A percentile compares a stretch with the other conserved stretches of the same genome.
Conservation (phyloP, 371 early-diverging fungal species). For the Mortierella sp. region DNA sequence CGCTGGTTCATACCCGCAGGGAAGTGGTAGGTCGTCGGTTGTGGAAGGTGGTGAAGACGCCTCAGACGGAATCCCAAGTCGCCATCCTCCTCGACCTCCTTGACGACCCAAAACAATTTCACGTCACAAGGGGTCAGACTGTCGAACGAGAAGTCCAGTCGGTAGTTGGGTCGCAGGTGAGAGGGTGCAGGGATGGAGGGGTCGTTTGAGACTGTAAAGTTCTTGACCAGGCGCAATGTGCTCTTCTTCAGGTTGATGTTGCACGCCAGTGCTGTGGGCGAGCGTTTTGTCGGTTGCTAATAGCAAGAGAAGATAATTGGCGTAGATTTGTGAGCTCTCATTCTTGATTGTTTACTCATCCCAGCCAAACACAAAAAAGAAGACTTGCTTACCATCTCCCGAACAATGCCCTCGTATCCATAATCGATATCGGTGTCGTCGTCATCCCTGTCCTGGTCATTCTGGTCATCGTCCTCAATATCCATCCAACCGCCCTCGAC, state of each 20-base stretch:
- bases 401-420: conserved; percentile 40
- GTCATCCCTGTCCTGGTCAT: conserved; percentile 10
- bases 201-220: conserved; percentile 41
- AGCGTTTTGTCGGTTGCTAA: conserved; percentile 56
- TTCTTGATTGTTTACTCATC: not conserved
- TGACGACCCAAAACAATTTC: conserved; percentile 53
- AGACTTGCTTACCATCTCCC: conserved; percentile 38
- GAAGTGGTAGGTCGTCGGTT: conserved; percentile 53
- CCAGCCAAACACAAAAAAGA: not conserved
- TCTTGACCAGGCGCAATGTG: conserved; percentile 48
- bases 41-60: conserved; percentile 47
- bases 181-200: conserved; percentile 33
- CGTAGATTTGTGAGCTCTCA: not conserved
- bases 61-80: conserved; percentile 44
- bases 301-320: not conserved
- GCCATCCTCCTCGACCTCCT: conserved; percentile 49
- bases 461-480: conserved; percentile 43
- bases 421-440: conserved; percentile 30
- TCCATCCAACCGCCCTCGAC: conserved; percentile 58
- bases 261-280: conserved; percentile 53
- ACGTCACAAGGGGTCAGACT: conserved; percentile 51
- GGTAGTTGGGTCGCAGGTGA: conserved; percentile 48
- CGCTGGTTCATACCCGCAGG: conserved; percentile 56
- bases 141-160: conserved; percentile 52
- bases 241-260: conserved; percentile 53